A percentile compares a stretch with the other conserved stretches of the same genome.
Conservation (phyloP, 176 grass and related monocot genomes). For the Cocos nucifera region DNA sequence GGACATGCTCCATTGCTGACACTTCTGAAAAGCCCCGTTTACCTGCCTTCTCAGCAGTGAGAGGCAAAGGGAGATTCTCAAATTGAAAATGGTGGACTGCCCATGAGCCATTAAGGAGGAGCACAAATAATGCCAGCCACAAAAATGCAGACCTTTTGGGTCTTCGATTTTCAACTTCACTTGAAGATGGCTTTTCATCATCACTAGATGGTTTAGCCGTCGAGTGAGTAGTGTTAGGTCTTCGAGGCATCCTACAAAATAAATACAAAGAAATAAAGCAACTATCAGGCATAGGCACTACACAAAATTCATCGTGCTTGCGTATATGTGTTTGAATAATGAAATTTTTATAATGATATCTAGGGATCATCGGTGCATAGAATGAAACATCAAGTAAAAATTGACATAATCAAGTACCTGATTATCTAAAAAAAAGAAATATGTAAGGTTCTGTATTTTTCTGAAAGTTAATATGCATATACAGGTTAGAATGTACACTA, state of each 20-base stretch:
- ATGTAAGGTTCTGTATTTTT: no score
- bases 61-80: slow-evolving; percentile 64
- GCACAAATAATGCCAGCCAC: slow-evolving; percentile 54
- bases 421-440: no score
- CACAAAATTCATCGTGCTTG: no score
- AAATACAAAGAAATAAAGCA: background rate
- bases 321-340: no score
- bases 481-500: no score
- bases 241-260: background rate
- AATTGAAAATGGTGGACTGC: slow-evolving; percentile 64
- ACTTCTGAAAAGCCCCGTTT: slow-evolving; percentile 86
- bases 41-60: slow-evolving; percentile 53
- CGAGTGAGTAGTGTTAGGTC: background rate
- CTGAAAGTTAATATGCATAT: no score
- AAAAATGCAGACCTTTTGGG: slow-evolving; percentile 52
- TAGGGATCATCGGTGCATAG: no score
- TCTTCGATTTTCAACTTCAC: slow-evolving; percentile 16
- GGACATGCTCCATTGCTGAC: slow-evolving; percentile 75
- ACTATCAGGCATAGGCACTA: no score
- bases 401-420: no score
- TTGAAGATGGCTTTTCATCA: slow-evolving; percentile 16
- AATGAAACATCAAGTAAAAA: no score
- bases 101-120: slow-evolving; percentile 82
- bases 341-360: no score
- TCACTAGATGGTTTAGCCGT: slow-evolving; percentile 17